Base-by-base conservation (phyloP, 176 grass and related monocot species). In the Ananas comosus region DNA sequence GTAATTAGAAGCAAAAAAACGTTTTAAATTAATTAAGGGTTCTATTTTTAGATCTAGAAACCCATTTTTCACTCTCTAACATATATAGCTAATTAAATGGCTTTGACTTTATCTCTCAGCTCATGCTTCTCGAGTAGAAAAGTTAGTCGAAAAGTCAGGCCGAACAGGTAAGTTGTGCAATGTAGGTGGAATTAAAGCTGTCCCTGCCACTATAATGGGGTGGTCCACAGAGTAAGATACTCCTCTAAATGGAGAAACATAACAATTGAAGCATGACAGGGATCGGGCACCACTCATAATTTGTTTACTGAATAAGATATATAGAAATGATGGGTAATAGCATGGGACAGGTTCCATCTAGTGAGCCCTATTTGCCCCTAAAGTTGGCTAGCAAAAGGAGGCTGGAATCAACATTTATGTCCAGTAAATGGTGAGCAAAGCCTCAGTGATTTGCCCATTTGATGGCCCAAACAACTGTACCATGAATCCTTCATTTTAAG, bases 351-450 rank as follows among this genome's bases (percentile, higher is more conserved):
- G 51, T 50, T 42, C 47, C 66, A 78, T 78, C 14, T 64, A 72
- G 69, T 56, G 69, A 51, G 69, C 25, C 28, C 56, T 53, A 53
- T n/a, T 23, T 54, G 70, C 65, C 56, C 10, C 57, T 64, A 25
- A 33, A 50, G 68, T 79, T 68, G 76, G 49, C 19, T 64, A 33
- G 53, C 67, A 61, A 63, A 79, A 65, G 23, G 17, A 64, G 58
- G 71, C n/a, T 58, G 13, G 24, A 19, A 59, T n/a, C 53, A 73
- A 61, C 25, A 73, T 53, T 61, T 49, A 49, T 73, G 71, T 9
- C 71, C 23, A 16, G 53, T 73, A 73, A 73, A 73, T 42, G 47
- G 71, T 3, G 9, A 48, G 63, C 71, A 73, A 61, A 63, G 49
- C 75, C 4, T 18, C 14, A 7, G 17, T 61, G 51, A 28, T 48